These are phyloP conservation scores for Elongisporangium undulatum DNA, from an alignment of 352 stramenopile genomes.

Conservation along the genomic window DNA sequence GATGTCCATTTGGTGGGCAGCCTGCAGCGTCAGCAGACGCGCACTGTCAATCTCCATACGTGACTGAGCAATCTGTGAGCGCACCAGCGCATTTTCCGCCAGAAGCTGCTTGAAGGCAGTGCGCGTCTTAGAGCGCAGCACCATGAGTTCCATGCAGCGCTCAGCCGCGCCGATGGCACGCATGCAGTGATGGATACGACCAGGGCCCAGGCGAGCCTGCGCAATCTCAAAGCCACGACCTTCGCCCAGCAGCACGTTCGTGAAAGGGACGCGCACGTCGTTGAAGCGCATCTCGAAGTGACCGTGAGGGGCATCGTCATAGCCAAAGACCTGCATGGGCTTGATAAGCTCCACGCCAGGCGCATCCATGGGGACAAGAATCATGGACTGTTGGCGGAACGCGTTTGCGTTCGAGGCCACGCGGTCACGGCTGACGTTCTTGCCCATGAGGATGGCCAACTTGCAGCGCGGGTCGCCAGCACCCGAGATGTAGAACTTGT, in stretches of 20 bases:
- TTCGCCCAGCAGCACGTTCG: slow-evolving; percentile 73
- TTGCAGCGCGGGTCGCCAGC: slow-evolving; percentile 95
- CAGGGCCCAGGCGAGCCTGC: slow-evolving; percentile 90
- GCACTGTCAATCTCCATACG: slow-evolving; percentile 81
- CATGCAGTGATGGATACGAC: slow-evolving; percentile 99
- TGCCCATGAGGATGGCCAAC: slow-evolving; percentile 83
- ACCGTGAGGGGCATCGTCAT: slow-evolving; percentile 94
- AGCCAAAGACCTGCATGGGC: slow-evolving; percentile 93
- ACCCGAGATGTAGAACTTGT: slow-evolving; percentile 97
- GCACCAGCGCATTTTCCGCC: slow-evolving; percentile 74
- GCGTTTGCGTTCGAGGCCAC: slow-evolving; percentile 20
- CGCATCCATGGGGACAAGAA: slow-evolving; percentile 89
- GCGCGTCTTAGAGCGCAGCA: slow-evolving; percentile 89
- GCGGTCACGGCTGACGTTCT: slow-evolving; percentile 32
- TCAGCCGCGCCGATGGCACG: slow-evolving; percentile 90
- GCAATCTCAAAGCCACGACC: slow-evolving; percentile 89
- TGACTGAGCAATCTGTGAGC: slow-evolving; percentile 81
- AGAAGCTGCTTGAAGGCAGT: slow-evolving; percentile 94
- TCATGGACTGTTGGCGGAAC: slow-evolving; percentile 86
- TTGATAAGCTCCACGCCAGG: slow-evolving; percentile 90
- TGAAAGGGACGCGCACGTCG: slow-evolving; percentile 89
- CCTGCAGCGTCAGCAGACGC: slow-evolving; percentile 84
- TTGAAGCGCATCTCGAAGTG: slow-evolving; percentile 97
- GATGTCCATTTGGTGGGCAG: slow-evolving; percentile 87
- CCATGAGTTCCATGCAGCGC: slow-evolving; percentile 79